Conservation (phyloP, 257 asterid species). For the Paraleonurus japonicus region DNA sequence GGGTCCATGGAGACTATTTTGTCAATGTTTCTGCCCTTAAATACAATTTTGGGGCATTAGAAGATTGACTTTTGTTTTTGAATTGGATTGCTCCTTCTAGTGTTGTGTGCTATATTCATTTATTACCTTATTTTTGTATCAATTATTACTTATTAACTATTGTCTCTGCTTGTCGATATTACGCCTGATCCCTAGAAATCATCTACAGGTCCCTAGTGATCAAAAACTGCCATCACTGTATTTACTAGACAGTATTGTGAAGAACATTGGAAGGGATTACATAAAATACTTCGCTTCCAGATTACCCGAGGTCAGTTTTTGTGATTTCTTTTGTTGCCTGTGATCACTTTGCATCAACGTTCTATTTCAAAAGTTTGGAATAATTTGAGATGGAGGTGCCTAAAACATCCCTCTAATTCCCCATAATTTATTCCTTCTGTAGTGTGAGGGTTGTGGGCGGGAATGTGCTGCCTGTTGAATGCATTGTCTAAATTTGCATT, state of each 20-base stretch:
- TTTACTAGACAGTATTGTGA: constrained; percentile 94
- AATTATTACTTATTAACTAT: neutral
- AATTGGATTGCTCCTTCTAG: constrained; percentile 1
- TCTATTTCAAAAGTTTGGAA: neutral
- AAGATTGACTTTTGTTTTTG: constrained; percentile 13
- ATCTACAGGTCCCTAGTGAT: constrained; percentile 81
- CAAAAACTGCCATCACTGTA: constrained; percentile 95
- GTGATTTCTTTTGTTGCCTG: constrained; percentile 9
- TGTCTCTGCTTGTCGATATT: constrained; percentile 12
- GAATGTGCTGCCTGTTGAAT: constrained; percentile 1
- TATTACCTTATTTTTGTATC: neutral
- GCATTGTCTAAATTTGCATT: neutral
- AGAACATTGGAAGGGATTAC: constrained; percentile 95
- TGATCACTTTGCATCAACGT: neutral
- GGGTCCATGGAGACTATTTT: neutral
- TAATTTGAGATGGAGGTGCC: constrained; percentile 14
- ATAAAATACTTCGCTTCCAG: constrained; percentile 67
- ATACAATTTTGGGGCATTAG: neutral
- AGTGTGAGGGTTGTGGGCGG: neutral
- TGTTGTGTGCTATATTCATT: neutral
- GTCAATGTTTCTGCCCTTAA: neutral
- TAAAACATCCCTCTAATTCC: neutral
- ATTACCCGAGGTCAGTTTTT: constrained; percentile 74
- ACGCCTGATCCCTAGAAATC: constrained; percentile 36
- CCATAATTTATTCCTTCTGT: neutral